Conservation (phyloP, 495 filamentous ascomycete genomes). For the Podospora bellae-mahoneyi region DNA sequence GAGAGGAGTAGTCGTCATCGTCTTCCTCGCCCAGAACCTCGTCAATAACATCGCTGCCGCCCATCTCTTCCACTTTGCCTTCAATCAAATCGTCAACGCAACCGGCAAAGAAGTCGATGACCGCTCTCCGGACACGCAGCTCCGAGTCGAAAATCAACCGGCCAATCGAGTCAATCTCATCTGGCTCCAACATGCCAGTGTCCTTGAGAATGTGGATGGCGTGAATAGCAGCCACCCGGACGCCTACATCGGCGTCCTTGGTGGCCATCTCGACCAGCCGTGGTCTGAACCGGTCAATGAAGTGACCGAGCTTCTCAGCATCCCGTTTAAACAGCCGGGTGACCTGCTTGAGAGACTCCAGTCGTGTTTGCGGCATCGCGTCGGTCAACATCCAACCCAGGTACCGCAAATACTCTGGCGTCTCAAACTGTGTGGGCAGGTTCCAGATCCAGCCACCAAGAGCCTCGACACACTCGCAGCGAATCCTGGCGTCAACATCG, state of each 20-base stretch:
- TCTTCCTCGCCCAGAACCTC: conserved; percentile 74
- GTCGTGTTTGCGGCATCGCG: conserved; percentile 59
- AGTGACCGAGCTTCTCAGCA: conserved; percentile 71
- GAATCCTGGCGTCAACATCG: conserved; percentile 83
- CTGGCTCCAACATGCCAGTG: conserved; percentile 80
- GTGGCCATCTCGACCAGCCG: conserved; percentile 93
- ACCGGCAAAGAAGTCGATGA: conserved; percentile 83
- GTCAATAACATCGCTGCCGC: conserved; percentile 51
- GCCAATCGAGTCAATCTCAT: conserved; percentile 83
- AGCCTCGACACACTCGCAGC: conserved; percentile 77
- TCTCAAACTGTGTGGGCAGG: conserved; percentile 81
- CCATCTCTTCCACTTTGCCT: conserved; percentile 75
- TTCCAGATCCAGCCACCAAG: conserved; percentile 82
- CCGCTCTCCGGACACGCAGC: conserved; percentile 74
- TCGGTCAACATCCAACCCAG: conserved; percentile 94
- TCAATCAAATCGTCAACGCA: conserved; percentile 81
- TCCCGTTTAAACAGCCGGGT: conserved; percentile 74
- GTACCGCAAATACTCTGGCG: conserved; percentile 83
- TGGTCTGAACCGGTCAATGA: conserved; percentile 82
- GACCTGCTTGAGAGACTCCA: conserved; percentile 79
- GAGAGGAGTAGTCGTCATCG: conserved; percentile 67
- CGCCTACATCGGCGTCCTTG: conserved; percentile 69
- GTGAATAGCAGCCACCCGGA: conserved; percentile 74
- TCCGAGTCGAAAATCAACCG: conserved; percentile 85
- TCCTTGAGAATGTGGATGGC: conserved; percentile 78